Base-by-base conservation (phyloP, 1,284 basidiomycete species). In the Athelia sp. region DNA sequence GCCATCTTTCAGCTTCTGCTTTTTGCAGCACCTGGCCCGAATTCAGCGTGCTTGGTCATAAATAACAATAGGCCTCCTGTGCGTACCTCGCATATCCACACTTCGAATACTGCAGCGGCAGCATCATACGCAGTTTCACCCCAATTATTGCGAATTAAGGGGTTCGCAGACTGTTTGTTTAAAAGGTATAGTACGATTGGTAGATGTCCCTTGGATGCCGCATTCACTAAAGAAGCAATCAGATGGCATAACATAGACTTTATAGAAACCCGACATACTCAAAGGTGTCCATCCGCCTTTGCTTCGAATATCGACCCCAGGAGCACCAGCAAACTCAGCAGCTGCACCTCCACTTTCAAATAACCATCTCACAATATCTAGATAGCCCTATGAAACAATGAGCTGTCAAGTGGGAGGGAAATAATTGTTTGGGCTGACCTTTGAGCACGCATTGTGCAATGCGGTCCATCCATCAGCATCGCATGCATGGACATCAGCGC, bases 101-200 rank as follows among this genome's bases (percentile, higher is more conserved):
- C 78, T 71, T 96, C 92, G 56, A 95, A 95, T 1, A 93, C 91
- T 1, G 90, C 89, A 22, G 91, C 90, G 24, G 93, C 91, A 23
- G 83, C 81, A 63, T 96, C 93, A 62, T 84, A 95, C 0, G 93
- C 93, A 1, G 93, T 93, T 65, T 96, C 93, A 13, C 91, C 90
- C 81, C 87, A 94, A 54, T 90, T 87, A 57, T 96, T 96, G 47
- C 93, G 78, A 18, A 90, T 69, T 2, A 94, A 72, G 0, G 93
- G 90, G 59, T 93, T 79, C 10, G 90, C 91, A 3, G 73, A 71
- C 56, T 90, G 88, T 62, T 93, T 94, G n/a, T 77, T 79, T 21
- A 93, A 68, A 10, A 96, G 73, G 63, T 92, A 93, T 22, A 82
- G 67, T 8, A 95, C 90, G 26, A 94, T 75, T 1, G 93, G 90